A percentile compares a stretch with the other conserved stretches of the same genome.
Conservation (phyloP, 208 protist genomes). For the Balamuthia mandrillaris region DNA sequence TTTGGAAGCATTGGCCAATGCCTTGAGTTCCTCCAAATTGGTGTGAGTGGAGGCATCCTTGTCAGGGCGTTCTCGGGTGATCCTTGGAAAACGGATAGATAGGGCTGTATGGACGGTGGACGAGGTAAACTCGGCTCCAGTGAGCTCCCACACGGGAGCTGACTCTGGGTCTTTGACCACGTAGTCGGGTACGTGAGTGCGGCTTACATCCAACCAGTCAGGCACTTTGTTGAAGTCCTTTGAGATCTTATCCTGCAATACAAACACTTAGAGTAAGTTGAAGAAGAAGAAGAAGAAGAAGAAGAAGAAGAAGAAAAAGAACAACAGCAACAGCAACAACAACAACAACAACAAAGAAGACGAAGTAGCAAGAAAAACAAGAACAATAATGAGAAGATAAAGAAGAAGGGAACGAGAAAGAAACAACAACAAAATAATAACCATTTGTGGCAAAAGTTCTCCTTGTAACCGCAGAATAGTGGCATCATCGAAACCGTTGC, state of each 20-base stretch:
- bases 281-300: not conserved
- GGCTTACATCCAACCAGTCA: constrained; percentile 64
- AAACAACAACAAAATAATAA: too few species aligned
- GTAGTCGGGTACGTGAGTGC: constrained; percentile 68
- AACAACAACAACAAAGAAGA: too few species aligned
- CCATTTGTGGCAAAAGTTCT: constrained; percentile 63
- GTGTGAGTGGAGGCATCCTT: constrained; percentile 73
- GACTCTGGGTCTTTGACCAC: constrained; percentile 65
- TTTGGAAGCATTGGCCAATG: constrained; percentile 40
- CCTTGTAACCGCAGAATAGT: constrained; percentile 68
- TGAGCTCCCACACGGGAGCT: constrained; percentile 77
- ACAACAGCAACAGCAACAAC: too few species aligned
- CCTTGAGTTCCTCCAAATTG: constrained; percentile 63
- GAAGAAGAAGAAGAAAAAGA: too few species aligned
- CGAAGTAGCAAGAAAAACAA: too few species aligned
- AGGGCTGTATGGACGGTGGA: constrained; percentile 45
- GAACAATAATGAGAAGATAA: too few species aligned
- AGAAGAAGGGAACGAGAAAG: too few species aligned
- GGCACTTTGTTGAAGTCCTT: constrained; percentile 45
- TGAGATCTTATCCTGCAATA: not conserved
- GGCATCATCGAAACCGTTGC: constrained; percentile 71
- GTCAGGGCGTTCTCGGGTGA: constrained; percentile 71
- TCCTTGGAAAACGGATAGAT: constrained; percentile 78
- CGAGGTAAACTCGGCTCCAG: constrained; percentile 71
- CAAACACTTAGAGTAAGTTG: not conserved